phyloP scores from a whole-genome alignment of 257 asterid species.

The Lithospermum erythrorhizon region DNA sequence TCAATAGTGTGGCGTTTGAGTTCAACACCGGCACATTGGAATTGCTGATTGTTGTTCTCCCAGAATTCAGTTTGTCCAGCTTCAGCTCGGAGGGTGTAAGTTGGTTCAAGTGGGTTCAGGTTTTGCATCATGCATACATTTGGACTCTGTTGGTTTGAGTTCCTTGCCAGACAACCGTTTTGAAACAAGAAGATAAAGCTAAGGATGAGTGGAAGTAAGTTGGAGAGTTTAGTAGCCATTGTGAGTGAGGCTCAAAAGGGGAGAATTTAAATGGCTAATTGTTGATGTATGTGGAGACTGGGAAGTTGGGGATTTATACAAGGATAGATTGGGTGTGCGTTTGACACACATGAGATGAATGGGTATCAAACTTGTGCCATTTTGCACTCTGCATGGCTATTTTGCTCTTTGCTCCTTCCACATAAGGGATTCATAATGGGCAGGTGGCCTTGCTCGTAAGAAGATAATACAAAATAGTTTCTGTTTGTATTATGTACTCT shows the following conservation, averaged over 20 bases:
- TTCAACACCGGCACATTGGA: slow-evolving; percentile 55
- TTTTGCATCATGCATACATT: slow-evolving; percentile 29
- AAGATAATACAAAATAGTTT: background rate
- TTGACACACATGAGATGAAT: slow-evolving; percentile 26
- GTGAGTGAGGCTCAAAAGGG: background rate
- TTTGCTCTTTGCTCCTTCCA: slow-evolving; percentile 23
- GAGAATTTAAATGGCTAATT: background rate
- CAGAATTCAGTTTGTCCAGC: slow-evolving; percentile 51
- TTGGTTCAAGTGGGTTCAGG: slow-evolving; percentile 37
- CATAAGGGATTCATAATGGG: slow-evolving; percentile 12
- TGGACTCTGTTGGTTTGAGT: too few relatives aligned
- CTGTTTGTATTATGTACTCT: background rate
- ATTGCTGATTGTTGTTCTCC: slow-evolving; percentile 34
- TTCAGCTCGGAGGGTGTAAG: slow-evolving; percentile 26
- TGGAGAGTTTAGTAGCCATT: slow-evolving; percentile 1
- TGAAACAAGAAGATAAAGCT: slow-evolving; percentile 23
- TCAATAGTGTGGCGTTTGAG: slow-evolving; percentile 34
- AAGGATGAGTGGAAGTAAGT: slow-evolving; percentile 8
- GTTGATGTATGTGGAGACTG: slow-evolving; percentile 26
- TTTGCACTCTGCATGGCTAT: slow-evolving; percentile 46
- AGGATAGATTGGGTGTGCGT: background rate
- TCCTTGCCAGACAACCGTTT: slow-evolving; percentile 11
- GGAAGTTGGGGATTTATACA: slow-evolving; percentile 23
- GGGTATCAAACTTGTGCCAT: slow-evolving; percentile 24
- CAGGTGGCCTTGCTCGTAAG: slow-evolving; percentile 20